Base-by-base conservation (phyloP, 2,329 filamentous ascomycete species). In the Aurifilum marmelostoma region DNA sequence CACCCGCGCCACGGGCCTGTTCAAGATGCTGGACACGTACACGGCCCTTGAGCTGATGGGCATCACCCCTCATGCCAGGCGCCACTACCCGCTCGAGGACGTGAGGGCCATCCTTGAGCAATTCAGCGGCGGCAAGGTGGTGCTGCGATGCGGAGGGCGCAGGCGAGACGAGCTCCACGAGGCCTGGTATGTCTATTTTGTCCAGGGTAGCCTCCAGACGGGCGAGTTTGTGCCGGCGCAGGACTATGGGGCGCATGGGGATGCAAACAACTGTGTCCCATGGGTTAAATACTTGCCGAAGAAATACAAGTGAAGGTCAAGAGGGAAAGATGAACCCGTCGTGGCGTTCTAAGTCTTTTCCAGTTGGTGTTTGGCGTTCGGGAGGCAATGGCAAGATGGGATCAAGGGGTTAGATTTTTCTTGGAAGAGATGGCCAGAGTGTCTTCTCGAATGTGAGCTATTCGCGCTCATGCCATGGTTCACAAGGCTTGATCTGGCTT, bases 161-260 rank as follows among this genome's bases (percentile, higher is more conserved):
- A 69, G 74, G n/a, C 73, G 72, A 29, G 79, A 82, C 29, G 77
- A 79, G n/a, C 75, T 86, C 18, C 80, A 85, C 70, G 82, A 86
- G 77, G 82, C 82, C 21, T 86, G 84, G 84, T 87, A 87, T 72
- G 81, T 82, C 59, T 87, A 84, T 74, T 83, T 85, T 70, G 81
- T 87, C 11, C 78, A 81, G 74, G 85, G 85, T 4, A 85, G 81
- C 72, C 72, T 87, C 70, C 84, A 86, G 76, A 81, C 79, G 56
- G 84, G 84, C 59, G 75, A 80, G 67, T 85, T 85, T 70, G 79
- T 85, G 21, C 81, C 84, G 0, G 80, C 81, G 3, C 73, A 73
- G 72, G 78, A 79, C 18, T 72, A 75, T 60, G 80, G 75, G 39
- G 76, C 77, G 47, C 77, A 80, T 65, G 80, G 78, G 29, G 77